phyloP scores from a whole-genome alignment of 139 green algal species.

The Chlamydomonas applanata region DNA sequence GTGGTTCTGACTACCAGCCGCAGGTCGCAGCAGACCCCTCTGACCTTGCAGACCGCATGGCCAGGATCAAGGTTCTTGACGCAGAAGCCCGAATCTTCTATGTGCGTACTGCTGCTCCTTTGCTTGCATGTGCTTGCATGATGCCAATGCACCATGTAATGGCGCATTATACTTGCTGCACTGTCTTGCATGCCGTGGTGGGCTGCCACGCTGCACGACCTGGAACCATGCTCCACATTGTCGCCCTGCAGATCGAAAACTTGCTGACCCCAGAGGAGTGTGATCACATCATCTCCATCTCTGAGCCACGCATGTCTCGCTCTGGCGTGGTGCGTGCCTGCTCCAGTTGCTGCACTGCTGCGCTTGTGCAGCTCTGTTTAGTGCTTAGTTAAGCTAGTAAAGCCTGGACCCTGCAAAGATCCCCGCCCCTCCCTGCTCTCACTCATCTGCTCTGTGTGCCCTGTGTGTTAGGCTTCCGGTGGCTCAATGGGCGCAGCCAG shows the following conservation, averaged over 20 bases:
- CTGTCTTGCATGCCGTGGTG: too few species aligned
- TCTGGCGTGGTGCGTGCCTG: constrained; percentile 29
- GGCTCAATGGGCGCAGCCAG: too few species aligned
- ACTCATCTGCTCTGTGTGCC: too few species aligned
- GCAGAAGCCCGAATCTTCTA: constrained; percentile 41
- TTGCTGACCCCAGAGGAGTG: constrained; percentile 43
- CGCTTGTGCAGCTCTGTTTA: too few species aligned
- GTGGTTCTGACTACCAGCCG: constrained; percentile 8
- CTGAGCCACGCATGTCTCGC: constrained; percentile 21
- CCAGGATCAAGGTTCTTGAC: constrained; percentile 32
- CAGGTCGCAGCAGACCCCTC: neutral
- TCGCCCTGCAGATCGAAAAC: constrained; percentile 16
- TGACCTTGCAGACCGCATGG: neutral
- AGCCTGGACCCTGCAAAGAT: too few species aligned
- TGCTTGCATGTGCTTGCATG: neutral
- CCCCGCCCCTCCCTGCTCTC: too few species aligned
- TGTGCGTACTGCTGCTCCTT: neutral
- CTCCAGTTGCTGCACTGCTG: too few species aligned
- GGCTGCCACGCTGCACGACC: neutral
- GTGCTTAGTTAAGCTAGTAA: too few species aligned
- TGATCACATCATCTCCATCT: constrained; percentile 35
- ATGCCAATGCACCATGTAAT: too few species aligned
- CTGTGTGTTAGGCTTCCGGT: too few species aligned
- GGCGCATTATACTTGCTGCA: too few species aligned
- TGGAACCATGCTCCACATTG: neutral